Evolutionary conservation across 2,329 filamentous ascomycete species (phyloP).

Genomic region (Salinomyces thailandicus): DNA sequence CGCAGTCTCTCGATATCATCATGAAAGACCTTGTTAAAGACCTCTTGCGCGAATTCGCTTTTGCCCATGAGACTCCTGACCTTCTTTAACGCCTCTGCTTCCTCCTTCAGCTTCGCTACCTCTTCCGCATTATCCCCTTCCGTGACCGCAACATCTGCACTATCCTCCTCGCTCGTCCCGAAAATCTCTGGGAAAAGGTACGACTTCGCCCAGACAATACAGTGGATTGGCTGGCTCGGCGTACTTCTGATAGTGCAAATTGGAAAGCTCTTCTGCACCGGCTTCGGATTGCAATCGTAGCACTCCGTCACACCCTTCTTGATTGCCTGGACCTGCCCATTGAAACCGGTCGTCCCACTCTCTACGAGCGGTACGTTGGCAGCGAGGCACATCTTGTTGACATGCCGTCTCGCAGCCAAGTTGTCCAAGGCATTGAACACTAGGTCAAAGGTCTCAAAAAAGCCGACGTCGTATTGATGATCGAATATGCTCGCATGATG

Average conservation of each 20-base stretch:
- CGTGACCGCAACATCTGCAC: constrained; percentile 66
- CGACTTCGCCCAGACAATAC: constrained; percentile 97
- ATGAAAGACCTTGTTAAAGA: constrained; percentile 90
- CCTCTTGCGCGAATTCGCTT: constrained; percentile 60
- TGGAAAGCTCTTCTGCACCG: constrained; percentile 82
- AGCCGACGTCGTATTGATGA: constrained; percentile 68
- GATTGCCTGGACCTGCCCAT: constrained; percentile 94
- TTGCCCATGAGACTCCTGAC: constrained; percentile 76
- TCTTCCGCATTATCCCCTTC: constrained; percentile 79
- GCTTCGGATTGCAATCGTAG: constrained; percentile 89
- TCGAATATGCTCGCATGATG: constrained; percentile 96
- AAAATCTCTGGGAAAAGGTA: constrained; percentile 94
- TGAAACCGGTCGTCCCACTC: constrained; percentile 95
- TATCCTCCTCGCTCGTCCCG: constrained; percentile 78
- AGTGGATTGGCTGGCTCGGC: constrained; percentile 92
- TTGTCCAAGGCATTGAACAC: constrained; percentile 98
- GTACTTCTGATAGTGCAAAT: constrained; percentile 97
- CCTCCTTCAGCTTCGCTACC: constrained; percentile 75
- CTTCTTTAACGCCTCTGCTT: constrained; percentile 70
- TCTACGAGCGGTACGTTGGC: constrained; percentile 86
- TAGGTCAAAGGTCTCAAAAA: constrained; percentile 72
- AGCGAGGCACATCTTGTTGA: constrained; percentile 94
- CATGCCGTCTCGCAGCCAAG: constrained; percentile 81
- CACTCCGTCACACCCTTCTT: constrained; percentile 79
- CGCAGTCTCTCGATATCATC: constrained; percentile 72